These are phyloP conservation scores for Dujonia santamariae DNA, from an alignment of 1,139 yeast genomes.

Conservation along the genomic window DNA sequence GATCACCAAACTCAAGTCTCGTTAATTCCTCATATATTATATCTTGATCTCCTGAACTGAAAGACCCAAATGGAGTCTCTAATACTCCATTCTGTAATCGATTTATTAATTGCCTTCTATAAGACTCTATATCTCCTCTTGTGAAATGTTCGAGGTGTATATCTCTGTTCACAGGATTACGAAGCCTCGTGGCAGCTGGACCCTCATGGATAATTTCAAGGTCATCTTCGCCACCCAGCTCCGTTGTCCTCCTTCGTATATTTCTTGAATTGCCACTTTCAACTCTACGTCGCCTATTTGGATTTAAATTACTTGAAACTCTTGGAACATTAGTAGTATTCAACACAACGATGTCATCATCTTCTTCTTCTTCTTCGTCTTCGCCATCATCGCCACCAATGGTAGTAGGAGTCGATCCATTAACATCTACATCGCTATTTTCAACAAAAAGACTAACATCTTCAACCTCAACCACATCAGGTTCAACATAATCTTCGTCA, in stretches of 20 bases:
- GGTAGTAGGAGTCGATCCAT: constrained; percentile 9
- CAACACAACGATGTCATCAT: constrained; percentile 10
- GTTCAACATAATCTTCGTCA: neutral
- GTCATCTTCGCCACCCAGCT: no score
- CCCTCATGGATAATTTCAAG: constrained; percentile 24
- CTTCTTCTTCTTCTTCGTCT: constrained; percentile 14
- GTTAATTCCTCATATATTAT: constrained; percentile 1
- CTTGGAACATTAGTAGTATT: constrained; percentile 1
- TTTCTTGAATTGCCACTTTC: neutral
- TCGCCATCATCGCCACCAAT: constrained; percentile 3
- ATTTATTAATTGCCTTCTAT: constrained; percentile 1
- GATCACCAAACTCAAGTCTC: constrained; percentile 1
- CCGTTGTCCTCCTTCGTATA: constrained; percentile 13
- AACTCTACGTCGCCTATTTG: neutral
- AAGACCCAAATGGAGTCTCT: constrained; percentile 3
- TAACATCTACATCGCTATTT: constrained; percentile 9
- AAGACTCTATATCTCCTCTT: constrained; percentile 1
- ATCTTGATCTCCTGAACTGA: constrained; percentile 1
- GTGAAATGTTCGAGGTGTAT: constrained; percentile 2
- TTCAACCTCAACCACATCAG: constrained; percentile 6
- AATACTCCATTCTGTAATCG: constrained; percentile 3
- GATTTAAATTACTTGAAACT: neutral
- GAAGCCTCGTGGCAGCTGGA: constrained; percentile 10
- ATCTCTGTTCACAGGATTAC: constrained; percentile 2
- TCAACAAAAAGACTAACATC: constrained; percentile 4